Base-by-base conservation (phyloP, 805 yeast species). In the Naumovozyma baii region DNA sequence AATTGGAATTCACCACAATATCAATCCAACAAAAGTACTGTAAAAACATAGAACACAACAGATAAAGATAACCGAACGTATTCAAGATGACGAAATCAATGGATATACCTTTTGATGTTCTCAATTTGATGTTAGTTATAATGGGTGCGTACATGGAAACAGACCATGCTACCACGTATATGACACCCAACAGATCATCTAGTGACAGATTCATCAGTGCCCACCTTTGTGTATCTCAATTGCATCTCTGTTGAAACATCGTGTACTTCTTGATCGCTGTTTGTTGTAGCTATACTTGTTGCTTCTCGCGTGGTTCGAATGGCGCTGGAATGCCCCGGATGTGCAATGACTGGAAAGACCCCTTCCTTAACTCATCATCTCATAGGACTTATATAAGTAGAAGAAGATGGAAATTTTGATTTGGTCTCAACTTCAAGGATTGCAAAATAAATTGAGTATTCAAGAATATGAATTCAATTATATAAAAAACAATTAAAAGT, bases 121-220 rank as follows among this genome's bases (percentile, higher is more conserved):
- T 57, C 13, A 64, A 53, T 19, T 46, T 54, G 47, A 61, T 63
- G 43, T 72, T 72, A 7, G 70, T 55, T 5, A 63, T 31, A 5
- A 74, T 39, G 2, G 74, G 69, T 3, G 78, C 76, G 44, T 74
- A 74, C 54, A 69, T 69, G 2, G 78, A 70, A 1, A 71, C 39
- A 13, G 76, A 59, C 72, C 72, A 68, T 36, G 67, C 64, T 3
- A 55, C 26, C 2, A 66, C 69, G 45, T 67, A 66, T 0, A 60
- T 44, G n/a, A 59, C 46, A 3, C 72, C 71, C 5, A 66, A 42
- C 2, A 55, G 8, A 10, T 50, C 44, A 31, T 55, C 58, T 17
- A 46, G 16, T 5, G 40, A 26, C 3, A 39, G 10, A 15, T 29
- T 13, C 36, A 34, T 34, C 18, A 26, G 30, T 18, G 22, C 31